Evolutionary conservation across 495 filamentous ascomycete species (phyloP), one percentile per base, ranked within the genome.

Genomic region (Podospora didyma): DNA sequence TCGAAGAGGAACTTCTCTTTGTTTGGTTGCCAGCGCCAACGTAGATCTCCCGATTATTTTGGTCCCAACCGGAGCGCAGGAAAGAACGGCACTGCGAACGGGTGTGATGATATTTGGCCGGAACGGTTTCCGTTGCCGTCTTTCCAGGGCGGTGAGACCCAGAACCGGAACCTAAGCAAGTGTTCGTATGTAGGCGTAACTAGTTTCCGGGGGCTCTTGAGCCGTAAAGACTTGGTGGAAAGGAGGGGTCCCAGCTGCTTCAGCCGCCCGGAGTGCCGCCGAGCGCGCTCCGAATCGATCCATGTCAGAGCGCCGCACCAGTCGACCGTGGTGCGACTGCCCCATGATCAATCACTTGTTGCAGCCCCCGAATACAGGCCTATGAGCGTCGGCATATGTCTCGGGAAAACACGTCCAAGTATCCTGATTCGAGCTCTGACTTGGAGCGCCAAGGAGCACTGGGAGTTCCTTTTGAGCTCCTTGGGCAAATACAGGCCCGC

Each of bases 231-330:
- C 35, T 7, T 16, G 48, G 11, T 26, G 24, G 48, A 19, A 17
- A 22, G 14, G 16, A 35, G 20, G 14, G 31, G 21, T 34, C n/a
- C 35, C 49, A 51, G 39, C 31, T 41, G 14, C 49, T 51, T 42
- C 19, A 39, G 31, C 35, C 49, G 49, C 49, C 39, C 11, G 49
- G 49, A 41, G 41, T 23, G 35, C 49, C 49, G 49, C 49, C 28
- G 49, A 51, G 34, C 34, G 23, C 47, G 22, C 9, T 46, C 45
- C 45, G 45, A 23, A 46, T 46, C 10, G 11, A 31, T 31, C n/a
- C n/a, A 31, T 31, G 26, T 31, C 26, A 31, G 9, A n/a, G n/a
- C n/a, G n/a, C n/a, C n/a, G 4, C 26, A 31, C 26, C 26, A 4
- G 26, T 31, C 26, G 9, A 4, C 26, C 9, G 26, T 31, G 3